Percentiles rank a stretch among this genome's conserved stretches.
phyloP scores from a whole-genome alignment of 2,329 filamentous ascomycete species.

The Trichoderma guizhouense region DNA sequence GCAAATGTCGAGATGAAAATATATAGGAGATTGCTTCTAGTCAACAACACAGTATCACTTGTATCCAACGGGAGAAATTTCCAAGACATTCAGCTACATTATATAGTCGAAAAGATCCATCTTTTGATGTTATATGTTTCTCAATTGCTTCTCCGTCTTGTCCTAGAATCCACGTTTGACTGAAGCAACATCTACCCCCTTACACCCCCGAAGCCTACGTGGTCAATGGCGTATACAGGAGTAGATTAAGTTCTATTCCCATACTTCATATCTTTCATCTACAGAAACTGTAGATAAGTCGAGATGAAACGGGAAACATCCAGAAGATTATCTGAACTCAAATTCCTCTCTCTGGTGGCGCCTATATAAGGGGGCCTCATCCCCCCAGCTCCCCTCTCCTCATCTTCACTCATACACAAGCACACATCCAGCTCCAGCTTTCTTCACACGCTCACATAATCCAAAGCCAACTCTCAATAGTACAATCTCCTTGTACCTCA shows the following conservation, averaged over 20 bases:
- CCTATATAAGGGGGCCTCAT: background rate
- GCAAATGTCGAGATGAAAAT: background rate
- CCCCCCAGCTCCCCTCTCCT: background rate
- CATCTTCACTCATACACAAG: background rate
- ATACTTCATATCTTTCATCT: background rate
- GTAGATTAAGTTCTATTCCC: background rate
- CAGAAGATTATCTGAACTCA: background rate
- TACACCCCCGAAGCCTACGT: background rate
- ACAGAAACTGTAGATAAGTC: background rate
- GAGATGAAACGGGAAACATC: background rate
- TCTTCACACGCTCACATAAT: background rate
- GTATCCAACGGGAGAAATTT: background rate
- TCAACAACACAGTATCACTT: background rate
- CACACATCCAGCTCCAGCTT: background rate
- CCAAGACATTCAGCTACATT: background rate
- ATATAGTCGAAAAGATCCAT: background rate
- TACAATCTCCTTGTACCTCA: background rate
- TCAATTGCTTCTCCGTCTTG: background rate
- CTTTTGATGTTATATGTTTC: background rate
- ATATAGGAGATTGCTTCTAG: background rate
- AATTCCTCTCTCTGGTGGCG: background rate
- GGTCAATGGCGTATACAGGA: background rate
- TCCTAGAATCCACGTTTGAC: background rate
- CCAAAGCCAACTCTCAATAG: background rate
- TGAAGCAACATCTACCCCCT: background rate